Conservation (phyloP, 73 alveolate genomes). For the Tetrahymena elliotti region DNA sequence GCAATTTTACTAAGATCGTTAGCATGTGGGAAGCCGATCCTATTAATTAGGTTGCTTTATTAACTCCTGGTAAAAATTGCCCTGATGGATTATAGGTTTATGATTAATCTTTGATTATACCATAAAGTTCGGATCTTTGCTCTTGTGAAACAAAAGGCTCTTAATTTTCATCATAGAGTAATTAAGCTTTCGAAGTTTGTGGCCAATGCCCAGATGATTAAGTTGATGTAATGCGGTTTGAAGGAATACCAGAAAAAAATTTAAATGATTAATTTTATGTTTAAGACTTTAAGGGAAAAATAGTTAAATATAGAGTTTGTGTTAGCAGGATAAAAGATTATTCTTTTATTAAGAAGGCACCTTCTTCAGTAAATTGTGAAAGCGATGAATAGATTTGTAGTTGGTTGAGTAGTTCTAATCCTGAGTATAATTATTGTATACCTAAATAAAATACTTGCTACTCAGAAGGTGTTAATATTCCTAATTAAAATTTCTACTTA, state of each 20-base stretch:
- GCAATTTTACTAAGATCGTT: background rate
- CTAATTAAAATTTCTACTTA: background rate
- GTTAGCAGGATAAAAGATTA: background rate
- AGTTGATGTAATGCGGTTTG: background rate
- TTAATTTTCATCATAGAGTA: background rate
- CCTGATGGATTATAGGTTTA: background rate
- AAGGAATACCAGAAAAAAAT: background rate
- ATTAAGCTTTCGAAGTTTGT: background rate
- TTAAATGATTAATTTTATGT: background rate
- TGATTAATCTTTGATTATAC: background rate
- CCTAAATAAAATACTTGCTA: background rate
- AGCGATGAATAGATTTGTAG: background rate
- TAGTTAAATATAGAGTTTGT: background rate
- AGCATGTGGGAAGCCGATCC: background rate
- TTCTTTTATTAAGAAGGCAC: background rate
- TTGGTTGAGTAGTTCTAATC: background rate
- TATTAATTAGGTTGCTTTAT: background rate
- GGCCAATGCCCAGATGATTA: background rate
- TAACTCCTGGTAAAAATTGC: background rate
- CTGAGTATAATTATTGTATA: background rate
- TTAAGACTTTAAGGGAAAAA: background rate
- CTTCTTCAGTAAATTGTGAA: background rate
- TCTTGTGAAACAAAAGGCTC: background rate
- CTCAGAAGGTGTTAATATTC: background rate
- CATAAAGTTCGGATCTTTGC: background rate